Evolutionary conservation across 75 land plant species (phyloP), one percentile per base, ranked within the genome.

Genomic region (Picea glauca): DNA sequence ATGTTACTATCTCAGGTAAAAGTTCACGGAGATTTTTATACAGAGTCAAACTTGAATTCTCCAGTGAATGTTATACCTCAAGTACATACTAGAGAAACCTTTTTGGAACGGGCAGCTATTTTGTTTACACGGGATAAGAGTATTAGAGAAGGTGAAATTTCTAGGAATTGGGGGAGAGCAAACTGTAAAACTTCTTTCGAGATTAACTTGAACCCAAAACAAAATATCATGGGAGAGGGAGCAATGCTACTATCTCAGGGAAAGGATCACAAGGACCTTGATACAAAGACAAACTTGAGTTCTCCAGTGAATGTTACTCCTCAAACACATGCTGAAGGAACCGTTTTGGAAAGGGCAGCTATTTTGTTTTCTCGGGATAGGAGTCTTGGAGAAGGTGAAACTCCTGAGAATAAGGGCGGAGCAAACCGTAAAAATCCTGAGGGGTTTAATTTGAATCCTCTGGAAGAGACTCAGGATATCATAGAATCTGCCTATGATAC

Each of bases 361-460:
- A 70, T 43, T 35, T 43, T 70, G 54, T 70, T 70, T 43, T 43
- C 74, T 70, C 2, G 23, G 23, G 23, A 70, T 12, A 46, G 17
- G 43, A 20, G 54, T 43, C 50, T 13, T 70, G 74, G 56, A 70
- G 74, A 70, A 70, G 40, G 50, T 70, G 13, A 43, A 70, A 70
- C 56, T 43, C 20, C 74, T 70, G 74, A 70, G 23, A 70, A 5
- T 13, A 70, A 46, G 21, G 54, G 50, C 50, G 20, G n/a, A 70
- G 13, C 74, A 70, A 43, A 7, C 54, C 43, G 50, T 40, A 38
- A 40, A 20, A 40, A 12, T 70, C 43, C 54, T 70, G 23, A 1
- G n/a, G 35, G 43, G 3, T 11, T 40, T 43, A 23, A 70, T 43
- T 43, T 20, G 13, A 9, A 70, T 20, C 74, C 46, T 20, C 43